phyloP scores from a whole-genome alignment of 768 basidiomycete genomes.

The Tephrocybe sp. region DNA sequence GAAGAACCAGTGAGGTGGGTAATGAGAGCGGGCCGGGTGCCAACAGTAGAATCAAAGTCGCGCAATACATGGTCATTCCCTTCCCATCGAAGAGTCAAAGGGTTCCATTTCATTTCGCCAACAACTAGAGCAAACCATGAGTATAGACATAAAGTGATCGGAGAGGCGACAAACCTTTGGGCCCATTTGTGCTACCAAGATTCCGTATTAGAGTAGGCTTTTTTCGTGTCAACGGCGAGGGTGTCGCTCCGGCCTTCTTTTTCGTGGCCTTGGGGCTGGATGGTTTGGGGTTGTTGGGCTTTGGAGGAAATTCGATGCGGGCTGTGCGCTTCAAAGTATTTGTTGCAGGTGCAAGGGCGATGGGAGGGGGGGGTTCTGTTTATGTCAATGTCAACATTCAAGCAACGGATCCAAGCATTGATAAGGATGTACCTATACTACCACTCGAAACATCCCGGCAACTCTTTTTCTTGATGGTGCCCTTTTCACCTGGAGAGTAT shows the following conservation, averaged over 20 bases:
- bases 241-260: conserved; percentile 52
- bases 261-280: conserved; percentile 28
- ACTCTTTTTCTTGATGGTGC: conserved; percentile 55
- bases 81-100: conserved; percentile 87
- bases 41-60: conserved; percentile 84
- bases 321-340: conserved; percentile 58
- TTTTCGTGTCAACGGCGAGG: conserved; percentile 47
- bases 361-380: conserved; percentile 19
- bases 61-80: conserved; percentile 91
- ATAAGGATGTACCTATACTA: conserved; percentile 38
- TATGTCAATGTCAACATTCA: not conserved
- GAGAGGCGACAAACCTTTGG: conserved; percentile 61
- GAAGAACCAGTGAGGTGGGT: conserved; percentile 91
- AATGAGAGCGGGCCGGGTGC: conserved; percentile 90
- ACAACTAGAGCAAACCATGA: conserved; percentile 55
- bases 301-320: conserved; percentile 50
- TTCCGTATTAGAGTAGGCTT: conserved; percentile 90
- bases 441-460: conserved; percentile 42
- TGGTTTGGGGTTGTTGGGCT: conserved; percentile 27
- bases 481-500: conserved; percentile 48
- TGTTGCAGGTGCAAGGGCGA: conserved; percentile 38
- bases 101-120: conserved; percentile 98
- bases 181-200: conserved; percentile 58
- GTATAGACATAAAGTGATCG: conserved; percentile 7
- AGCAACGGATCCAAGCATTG: not conserved